These are phyloP conservation scores for Rhizoclosmatium sp. DNA, from an alignment of 192 early-diverging fungal species.

Conservation along the genomic window DNA sequence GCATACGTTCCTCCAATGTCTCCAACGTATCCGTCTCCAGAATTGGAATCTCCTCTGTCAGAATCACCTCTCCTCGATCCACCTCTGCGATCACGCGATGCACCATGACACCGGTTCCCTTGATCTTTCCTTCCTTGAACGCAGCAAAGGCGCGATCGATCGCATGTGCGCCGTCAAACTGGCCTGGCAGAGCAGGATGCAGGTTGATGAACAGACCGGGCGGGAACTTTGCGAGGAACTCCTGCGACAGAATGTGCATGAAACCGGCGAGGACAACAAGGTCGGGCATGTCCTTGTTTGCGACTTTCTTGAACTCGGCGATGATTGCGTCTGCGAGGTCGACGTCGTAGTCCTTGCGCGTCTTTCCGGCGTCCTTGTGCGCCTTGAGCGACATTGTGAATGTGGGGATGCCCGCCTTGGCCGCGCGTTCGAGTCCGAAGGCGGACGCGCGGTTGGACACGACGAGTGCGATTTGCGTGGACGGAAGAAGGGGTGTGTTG, in stretches of 20 bases:
- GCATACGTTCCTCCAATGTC: constrained; percentile 87
- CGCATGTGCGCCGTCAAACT: constrained; percentile 96
- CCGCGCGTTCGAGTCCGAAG: constrained; percentile 90
- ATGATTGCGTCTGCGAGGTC: constrained; percentile 78
- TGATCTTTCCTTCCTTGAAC: constrained; percentile 73
- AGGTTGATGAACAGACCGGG: constrained; percentile 84
- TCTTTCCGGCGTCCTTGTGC: constrained; percentile 81
- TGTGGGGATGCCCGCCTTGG: constrained; percentile 83
- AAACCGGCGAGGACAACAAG: constrained; percentile 94
- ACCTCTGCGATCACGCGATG: constrained; percentile 96
- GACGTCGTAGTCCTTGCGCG: constrained; percentile 88
- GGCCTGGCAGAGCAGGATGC: constrained; percentile 95
- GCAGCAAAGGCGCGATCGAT: constrained; percentile 95
- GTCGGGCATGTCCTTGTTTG: constrained; percentile 60
- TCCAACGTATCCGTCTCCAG: constrained; percentile 77
- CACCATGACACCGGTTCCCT: constrained; percentile 68
- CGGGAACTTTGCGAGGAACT: constrained; percentile 80
- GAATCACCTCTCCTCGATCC: constrained; percentile 90
- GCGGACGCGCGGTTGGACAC: constrained; percentile 88
- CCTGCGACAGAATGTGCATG: constrained; percentile 96
- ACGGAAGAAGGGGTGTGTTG: constrained; percentile 42
- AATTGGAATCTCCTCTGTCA: constrained; percentile 82
- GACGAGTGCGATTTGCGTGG: constrained; percentile 78
- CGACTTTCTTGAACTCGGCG: constrained; percentile 41
- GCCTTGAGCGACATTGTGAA: constrained; percentile 81